Percentiles rank a stretch among this genome's conserved stretches.
These are phyloP conservation scores for Hypericum perforatum DNA, from an alignment of 345 rosid species.

Conservation along the genomic window DNA sequence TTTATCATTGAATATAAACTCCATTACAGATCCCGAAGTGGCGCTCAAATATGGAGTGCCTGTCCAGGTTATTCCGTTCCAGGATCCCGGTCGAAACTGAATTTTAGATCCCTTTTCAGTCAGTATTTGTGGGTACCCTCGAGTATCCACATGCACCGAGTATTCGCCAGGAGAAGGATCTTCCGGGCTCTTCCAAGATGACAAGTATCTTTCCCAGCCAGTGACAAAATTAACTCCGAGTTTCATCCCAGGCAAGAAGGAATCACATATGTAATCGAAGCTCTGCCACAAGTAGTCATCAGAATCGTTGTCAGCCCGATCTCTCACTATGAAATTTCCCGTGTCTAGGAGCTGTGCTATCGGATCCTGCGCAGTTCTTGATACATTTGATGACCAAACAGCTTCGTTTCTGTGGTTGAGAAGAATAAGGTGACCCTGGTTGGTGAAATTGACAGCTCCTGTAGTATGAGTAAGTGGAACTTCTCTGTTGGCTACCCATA, in stretches of 20 bases:
- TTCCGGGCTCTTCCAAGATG: slow-evolving; percentile 15
- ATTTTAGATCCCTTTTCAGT: not conserved
- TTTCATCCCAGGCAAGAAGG: slow-evolving; percentile 16
- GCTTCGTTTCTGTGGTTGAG: not conserved
- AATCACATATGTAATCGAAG: slow-evolving; percentile 23
- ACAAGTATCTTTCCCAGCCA: slow-evolving; percentile 11
- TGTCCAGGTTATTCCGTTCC: slow-evolving; percentile 22
- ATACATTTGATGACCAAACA: slow-evolving; percentile 10
- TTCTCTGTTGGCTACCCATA: slow-evolving; percentile 22
- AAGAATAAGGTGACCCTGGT: slow-evolving; percentile 7
- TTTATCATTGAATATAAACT: slow-evolving; percentile 11
- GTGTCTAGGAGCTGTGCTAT: slow-evolving; percentile 10
- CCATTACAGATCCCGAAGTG: slow-evolving; percentile 6
- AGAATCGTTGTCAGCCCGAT: not conserved
- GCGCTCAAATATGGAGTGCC: not conserved
- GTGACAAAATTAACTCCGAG: slow-evolving; percentile 14
- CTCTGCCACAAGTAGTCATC: slow-evolving; percentile 23
- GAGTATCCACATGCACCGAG: slow-evolving; percentile 8
- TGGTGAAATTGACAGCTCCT: slow-evolving; percentile 12
- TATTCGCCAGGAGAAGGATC: slow-evolving; percentile 18
- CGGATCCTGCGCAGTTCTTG: not conserved
- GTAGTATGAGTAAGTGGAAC: slow-evolving; percentile 9
- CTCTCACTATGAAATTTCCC: slow-evolving; percentile 19
- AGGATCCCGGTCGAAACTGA: slow-evolving; percentile 15
- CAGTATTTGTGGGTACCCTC: slow-evolving; percentile 8